Conservation (phyloP, 805 yeast species). For the Maudiozyma saulgeensis region DNA sequence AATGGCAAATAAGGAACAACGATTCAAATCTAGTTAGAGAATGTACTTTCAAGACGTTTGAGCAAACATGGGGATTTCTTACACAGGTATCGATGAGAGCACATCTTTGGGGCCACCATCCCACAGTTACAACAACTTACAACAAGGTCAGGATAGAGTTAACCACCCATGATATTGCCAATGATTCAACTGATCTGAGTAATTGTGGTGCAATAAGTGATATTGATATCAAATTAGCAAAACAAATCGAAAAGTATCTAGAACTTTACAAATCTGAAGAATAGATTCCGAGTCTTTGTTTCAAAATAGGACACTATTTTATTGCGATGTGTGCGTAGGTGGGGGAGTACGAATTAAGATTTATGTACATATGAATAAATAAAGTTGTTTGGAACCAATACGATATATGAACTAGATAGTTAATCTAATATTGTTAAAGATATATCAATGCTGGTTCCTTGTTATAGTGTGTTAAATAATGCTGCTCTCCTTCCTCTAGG, state of each 20-base stretch:
- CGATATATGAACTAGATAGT: background rate
- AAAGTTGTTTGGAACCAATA: background rate
- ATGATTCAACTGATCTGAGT: constrained; percentile 5
- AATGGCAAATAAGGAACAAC: constrained; percentile 1
- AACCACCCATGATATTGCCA: constrained; percentile 52
- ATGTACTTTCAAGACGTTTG: constrained; percentile 38
- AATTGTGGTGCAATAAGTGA: constrained; percentile 35
- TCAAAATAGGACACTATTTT: background rate
- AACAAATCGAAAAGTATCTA: constrained; percentile 33
- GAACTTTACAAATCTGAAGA: background rate
- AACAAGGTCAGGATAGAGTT: constrained; percentile 45
- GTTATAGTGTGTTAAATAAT: background rate
- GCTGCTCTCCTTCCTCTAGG: background rate
- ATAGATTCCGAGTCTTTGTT: background rate
- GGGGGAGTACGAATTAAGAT: too few species aligned
- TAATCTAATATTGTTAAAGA: background rate
- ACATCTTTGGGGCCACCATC: constrained; percentile 59
- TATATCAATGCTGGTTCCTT: background rate
- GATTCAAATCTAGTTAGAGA: constrained; percentile 2
- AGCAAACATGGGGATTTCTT: constrained; percentile 59
- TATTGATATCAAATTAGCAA: constrained; percentile 51
- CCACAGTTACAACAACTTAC: constrained; percentile 55
- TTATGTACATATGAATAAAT: constrained; percentile 5
- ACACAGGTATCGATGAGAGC: constrained; percentile 48
- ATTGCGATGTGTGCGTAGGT: too few species aligned